Evolutionary conservation across 495 filamentous ascomycete species (phyloP), one percentile per base, ranked within the genome.

Genomic region (Lineolata rhizophorae): DNA sequence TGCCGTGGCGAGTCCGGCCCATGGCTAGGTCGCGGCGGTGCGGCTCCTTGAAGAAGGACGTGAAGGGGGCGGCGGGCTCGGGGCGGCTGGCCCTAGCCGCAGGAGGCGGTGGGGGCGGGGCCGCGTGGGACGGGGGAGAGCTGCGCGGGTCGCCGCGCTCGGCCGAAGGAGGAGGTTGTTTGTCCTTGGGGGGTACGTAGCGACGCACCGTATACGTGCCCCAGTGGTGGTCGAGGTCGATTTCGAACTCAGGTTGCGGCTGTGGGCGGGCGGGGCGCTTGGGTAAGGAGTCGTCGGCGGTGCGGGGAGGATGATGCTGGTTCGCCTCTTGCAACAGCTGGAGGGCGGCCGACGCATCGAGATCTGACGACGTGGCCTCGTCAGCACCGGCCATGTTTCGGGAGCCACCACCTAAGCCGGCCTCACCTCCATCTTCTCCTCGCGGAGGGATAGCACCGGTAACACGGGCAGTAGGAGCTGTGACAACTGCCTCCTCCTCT

Each of bases 41-140:
- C 5, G 62, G 66, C 47, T 85, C 82, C 10, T 58, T 33, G 50
- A 76, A 94, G 55, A 93, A 93, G 0, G 79, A 90, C 2, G 61
- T 79, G 47, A 94, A 85, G 14, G 80, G 76, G 40, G 62, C 68
- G 11, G 62, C 54, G 6, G 62, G 60, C 2, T 39, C 39, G 5
- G 48, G 43, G 2, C 12, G 8, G 8, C 12, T 25, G 22, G 12
- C 12, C 12, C 12, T 12, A 12, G 22, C 22, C 22, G 12, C 8
- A 8, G 8, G 8, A 6, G 30, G 30, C 5, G 14, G 9, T 8
- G 28, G 6, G 16, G 16, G 28, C 11, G 28, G 10, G 6, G 28
- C 16, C 15, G 30, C 9, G 10, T 25, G 6, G 22, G 6, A n/a
- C 22, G 6, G 22, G 22, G n/a, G 22, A 6, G 6, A n/a, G 22